A percentile compares a stretch with the other conserved stretches of the same genome.
Conservation (phyloP, 2,329 filamentous ascomycete genomes). For the Mycogone perniciosa region DNA sequence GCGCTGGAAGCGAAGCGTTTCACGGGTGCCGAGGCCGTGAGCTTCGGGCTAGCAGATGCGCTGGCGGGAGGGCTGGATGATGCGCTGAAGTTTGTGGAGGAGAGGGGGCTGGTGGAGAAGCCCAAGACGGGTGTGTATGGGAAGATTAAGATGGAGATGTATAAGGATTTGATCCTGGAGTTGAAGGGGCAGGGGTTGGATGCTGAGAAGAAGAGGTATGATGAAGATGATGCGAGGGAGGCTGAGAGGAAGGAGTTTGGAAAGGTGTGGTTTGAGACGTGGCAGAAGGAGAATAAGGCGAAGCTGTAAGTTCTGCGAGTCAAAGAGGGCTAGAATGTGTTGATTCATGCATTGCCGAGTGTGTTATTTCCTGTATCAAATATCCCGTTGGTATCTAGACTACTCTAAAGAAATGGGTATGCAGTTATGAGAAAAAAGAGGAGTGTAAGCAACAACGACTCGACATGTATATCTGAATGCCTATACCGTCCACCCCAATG, state of each 20-base stretch:
- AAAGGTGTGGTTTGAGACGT: conserved; percentile 44
- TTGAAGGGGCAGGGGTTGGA: conserved; percentile 48
- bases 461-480: too few relatives aligned
- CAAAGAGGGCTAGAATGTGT: too few relatives aligned
- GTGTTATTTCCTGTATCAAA: not conserved
- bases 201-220: conserved; percentile 43
- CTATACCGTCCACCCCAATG: too few relatives aligned
- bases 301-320: conserved; percentile 26
- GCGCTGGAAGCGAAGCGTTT: conserved; percentile 70
- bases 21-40: conserved; percentile 54
- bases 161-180: conserved; percentile 55
- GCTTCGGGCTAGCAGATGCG: conserved; percentile 61
- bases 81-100: conserved; percentile 51
- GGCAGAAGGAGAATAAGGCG: conserved; percentile 35
- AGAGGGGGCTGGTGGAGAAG: conserved; percentile 55
- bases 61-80: conserved; percentile 57
- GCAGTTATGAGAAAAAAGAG: not conserved
- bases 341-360: too few relatives aligned
- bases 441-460: not conserved
- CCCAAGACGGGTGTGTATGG: conserved; percentile 62
- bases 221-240: conserved; percentile 33
- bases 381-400: not conserved
- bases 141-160: conserved; percentile 69
- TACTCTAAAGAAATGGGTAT: not conserved
- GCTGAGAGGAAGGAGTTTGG: conserved; percentile 38